phyloP scores from a whole-genome alignment of 495 filamentous ascomycete genomes.

The Lepidopterella palustris region DNA sequence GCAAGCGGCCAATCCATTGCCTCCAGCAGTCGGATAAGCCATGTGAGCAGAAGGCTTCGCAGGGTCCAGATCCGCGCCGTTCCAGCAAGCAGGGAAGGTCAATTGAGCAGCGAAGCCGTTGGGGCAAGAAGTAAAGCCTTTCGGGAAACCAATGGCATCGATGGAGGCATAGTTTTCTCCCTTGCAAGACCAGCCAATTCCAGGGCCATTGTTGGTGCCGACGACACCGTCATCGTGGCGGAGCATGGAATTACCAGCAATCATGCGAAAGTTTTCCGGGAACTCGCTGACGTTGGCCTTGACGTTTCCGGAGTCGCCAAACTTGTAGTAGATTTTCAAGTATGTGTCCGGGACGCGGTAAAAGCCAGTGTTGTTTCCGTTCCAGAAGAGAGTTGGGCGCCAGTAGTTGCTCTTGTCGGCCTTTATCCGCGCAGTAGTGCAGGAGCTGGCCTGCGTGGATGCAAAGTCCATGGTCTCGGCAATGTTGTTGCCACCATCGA shows the following conservation, averaged over 20 bases:
- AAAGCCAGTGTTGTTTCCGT: conserved; percentile 26
- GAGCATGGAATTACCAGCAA: conserved; percentile 18
- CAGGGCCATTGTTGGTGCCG: conserved; percentile 2
- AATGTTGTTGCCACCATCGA: conserved; percentile 25
- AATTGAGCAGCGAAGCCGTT: conserved; percentile 24
- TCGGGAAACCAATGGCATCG: conserved; percentile 22
- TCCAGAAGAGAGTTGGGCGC: conserved; percentile 26
- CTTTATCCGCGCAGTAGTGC: conserved; percentile 26
- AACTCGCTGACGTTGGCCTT: conserved; percentile 21
- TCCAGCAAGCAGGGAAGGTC: conserved; percentile 27
- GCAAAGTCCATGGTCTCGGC: conserved; percentile 13
- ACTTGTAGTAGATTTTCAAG: conserved; percentile 29
- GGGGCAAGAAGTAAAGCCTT: conserved; percentile 25
- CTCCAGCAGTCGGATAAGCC: conserved; percentile 17
- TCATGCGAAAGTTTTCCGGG: conserved; percentile 21
- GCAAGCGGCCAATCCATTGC: conserved; percentile 15
- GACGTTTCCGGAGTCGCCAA: conserved; percentile 18
- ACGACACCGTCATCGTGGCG: conserved; percentile 1
- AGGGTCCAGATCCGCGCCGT: conserved; percentile 21
- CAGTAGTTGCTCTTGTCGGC: conserved; percentile 25
- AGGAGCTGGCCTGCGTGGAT: conserved; percentile 13
- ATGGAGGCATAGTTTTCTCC: conserved; percentile 17
- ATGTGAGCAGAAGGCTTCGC: conserved; percentile 19
- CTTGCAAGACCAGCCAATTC: conserved; percentile 23
- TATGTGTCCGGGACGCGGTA: conserved; percentile 22